These are phyloP conservation scores for Aspergillus ustus DNA, from an alignment of 2,329 filamentous ascomycete genomes.

Conservation along the genomic window DNA sequence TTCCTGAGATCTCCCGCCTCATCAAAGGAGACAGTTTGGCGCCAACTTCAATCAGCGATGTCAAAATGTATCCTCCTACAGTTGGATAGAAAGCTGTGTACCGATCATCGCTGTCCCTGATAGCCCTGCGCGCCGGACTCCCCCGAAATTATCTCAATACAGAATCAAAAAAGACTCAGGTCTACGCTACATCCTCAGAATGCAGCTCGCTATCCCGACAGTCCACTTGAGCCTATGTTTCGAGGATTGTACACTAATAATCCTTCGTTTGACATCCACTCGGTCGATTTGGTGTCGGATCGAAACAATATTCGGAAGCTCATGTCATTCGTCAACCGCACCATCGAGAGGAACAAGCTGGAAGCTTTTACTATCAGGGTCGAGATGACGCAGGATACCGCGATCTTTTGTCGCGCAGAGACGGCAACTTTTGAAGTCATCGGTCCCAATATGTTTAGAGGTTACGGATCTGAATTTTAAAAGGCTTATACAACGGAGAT, in stretches of 20 bases:
- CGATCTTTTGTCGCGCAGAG: conserved; percentile 46
- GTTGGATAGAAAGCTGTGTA: conserved; percentile 50
- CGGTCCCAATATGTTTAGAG: conserved; percentile 43
- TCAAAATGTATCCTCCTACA: conserved; percentile 55
- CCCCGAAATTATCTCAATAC: conserved; percentile 23
- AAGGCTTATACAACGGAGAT: conserved; percentile 47
- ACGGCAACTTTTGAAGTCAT: conserved; percentile 34
- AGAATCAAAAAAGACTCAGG: conserved; percentile 9
- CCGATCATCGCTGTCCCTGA: conserved; percentile 55
- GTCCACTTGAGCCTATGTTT: conserved; percentile 9
- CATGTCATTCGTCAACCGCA: conserved; percentile 48
- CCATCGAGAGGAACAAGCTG: conserved; percentile 25
- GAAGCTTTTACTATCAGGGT: conserved; percentile 49
- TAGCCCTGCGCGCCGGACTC: conserved; percentile 37
- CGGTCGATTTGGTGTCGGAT: conserved; percentile 51
- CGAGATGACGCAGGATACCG: conserved; percentile 45
- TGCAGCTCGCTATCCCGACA: neutral
- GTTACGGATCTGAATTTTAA: conserved; percentile 53
- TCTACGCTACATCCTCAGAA: conserved; percentile 5
- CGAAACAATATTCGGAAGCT: conserved; percentile 57
- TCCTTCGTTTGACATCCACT: conserved; percentile 2
- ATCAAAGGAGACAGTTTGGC: neutral
- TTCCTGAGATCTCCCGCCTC: neutral
- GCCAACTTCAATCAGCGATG: conserved; percentile 17
- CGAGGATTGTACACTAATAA: neutral